phyloP scores from a whole-genome alignment of 1,139 yeast species.

The Yamadazyma triangularis region DNA sequence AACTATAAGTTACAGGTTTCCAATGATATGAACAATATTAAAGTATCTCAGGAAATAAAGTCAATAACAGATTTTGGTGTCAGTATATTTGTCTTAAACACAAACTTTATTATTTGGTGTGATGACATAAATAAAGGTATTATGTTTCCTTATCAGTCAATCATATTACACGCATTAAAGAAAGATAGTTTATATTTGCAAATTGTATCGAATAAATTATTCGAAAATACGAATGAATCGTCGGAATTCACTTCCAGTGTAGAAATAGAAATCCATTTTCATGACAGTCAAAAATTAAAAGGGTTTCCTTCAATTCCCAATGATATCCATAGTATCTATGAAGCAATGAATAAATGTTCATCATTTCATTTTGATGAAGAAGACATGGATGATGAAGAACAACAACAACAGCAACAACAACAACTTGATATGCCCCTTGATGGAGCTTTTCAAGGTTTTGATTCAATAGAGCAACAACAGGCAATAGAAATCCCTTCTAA shows the following conservation, averaged over 20 bases:
- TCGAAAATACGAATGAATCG: conserved; percentile 2
- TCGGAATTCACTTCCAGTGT: conserved; percentile 5
- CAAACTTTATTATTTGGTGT: conserved; percentile 35
- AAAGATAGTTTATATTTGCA: conserved; percentile 29
- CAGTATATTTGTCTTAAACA: conserved; percentile 36
- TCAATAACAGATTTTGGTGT: conserved; percentile 8
- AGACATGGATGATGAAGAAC: conserved; percentile 15
- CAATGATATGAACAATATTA: conserved; percentile 15
- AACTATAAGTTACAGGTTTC: conserved; percentile 13
- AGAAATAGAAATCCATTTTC: conserved; percentile 3
- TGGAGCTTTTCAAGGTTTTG: conserved; percentile 16
- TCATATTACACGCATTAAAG: conserved; percentile 37
- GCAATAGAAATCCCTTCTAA: conserved; percentile 3
- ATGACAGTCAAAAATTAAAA: conserved; percentile 1
- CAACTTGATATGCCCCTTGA: not conserved
- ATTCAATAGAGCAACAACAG: conserved; percentile 19
- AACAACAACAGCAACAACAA: too few species aligned
- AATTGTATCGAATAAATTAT: conserved; percentile 19
- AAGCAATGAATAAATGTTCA: conserved; percentile 36
- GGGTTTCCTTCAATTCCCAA: conserved; percentile 5
- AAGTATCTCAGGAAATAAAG: conserved; percentile 8
- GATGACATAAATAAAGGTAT: conserved; percentile 24
- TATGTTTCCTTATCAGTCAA: conserved; percentile 36
- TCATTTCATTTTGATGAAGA: conserved; percentile 32
- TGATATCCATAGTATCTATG: conserved; percentile 21